phyloP scores from a whole-genome alignment of 352 stramenopile species.

The Phytophthora sp. region DNA sequence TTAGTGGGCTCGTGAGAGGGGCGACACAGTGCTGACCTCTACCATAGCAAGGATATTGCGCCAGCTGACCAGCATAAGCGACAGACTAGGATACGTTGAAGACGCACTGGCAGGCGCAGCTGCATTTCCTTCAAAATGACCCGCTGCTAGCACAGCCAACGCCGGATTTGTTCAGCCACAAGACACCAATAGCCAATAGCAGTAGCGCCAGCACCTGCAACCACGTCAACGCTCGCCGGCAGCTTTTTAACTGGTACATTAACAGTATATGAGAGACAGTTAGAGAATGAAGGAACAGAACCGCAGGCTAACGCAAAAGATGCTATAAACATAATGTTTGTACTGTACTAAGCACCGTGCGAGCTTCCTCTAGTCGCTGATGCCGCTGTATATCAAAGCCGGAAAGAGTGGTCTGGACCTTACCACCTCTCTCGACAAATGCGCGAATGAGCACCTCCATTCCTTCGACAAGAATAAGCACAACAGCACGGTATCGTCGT shows the following conservation, averaged over 20 bases:
- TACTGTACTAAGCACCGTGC: conserved; percentile 8
- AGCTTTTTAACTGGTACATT: conserved; percentile 3
- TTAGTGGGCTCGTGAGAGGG: not conserved
- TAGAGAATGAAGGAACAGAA: conserved; percentile 5
- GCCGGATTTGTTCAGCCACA: not conserved
- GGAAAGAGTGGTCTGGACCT: not conserved
- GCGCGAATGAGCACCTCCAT: not conserved
- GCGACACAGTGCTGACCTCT: conserved; percentile 6
- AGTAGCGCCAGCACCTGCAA: conserved; percentile 3
- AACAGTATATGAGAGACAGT: conserved; percentile 1
- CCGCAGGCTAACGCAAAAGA: conserved; percentile 1
- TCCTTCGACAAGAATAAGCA: not conserved
- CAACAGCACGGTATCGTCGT: not conserved
- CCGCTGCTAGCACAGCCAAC: not conserved
- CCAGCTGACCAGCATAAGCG: not conserved
- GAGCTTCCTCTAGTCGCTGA: not conserved
- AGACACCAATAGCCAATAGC: too few species aligned
- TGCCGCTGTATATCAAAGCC: not conserved
- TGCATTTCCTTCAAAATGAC: too few species aligned
- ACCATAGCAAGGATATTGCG: conserved; percentile 10
- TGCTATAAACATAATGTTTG: conserved; percentile 7
- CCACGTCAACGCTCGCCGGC: conserved; percentile 5
- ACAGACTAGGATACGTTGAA: not conserved
- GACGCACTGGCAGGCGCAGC: not conserved
- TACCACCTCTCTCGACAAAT: not conserved